Percentiles rank a stretch among this genome's conserved stretches.
phyloP scores from a whole-genome alignment of 106 monocot genomes.

The Agapanthus africanus region DNA sequence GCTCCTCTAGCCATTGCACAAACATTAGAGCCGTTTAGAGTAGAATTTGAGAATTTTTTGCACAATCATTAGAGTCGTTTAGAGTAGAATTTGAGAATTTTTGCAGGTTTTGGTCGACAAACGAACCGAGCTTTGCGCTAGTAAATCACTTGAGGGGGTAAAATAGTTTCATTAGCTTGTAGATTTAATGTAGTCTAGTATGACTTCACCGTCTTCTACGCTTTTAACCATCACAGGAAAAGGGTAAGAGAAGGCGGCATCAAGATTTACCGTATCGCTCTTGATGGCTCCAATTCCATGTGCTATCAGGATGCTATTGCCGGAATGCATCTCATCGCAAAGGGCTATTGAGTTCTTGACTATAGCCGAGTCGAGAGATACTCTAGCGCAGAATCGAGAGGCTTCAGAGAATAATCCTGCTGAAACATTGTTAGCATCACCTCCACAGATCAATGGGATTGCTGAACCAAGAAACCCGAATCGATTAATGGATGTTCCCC shows the following conservation, averaged over 20 bases:
- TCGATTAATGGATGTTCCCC: constrained; percentile 20
- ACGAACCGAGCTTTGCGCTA: too few species aligned
- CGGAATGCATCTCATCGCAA: neutral
- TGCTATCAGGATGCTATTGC: neutral
- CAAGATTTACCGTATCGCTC: neutral
- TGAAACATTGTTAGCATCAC: constrained; percentile 10
- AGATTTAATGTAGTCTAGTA: constrained; percentile 10
- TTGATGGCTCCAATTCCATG: constrained; percentile 9
- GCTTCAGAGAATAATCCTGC: neutral
- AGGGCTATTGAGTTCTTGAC: constrained; percentile 12
- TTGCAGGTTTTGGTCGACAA: too few species aligned
- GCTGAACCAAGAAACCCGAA: neutral
- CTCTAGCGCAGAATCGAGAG: constrained; percentile 1
- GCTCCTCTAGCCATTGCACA: too few species aligned
- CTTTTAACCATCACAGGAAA: constrained; percentile 8
- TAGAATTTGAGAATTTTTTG: too few species aligned
- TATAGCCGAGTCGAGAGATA: constrained; percentile 4
- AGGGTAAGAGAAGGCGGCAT: constrained; percentile 12
- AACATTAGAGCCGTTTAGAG: too few species aligned
- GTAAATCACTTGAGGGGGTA: too few species aligned
- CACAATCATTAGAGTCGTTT: too few species aligned
- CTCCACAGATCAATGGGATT: constrained; percentile 21
- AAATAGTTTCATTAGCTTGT: too few species aligned
- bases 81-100: too few species aligned
- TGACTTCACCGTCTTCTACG: neutral